Evolutionary conservation across 2,329 filamentous ascomycete genomes (phyloP), one percentile per base, ranked within the genome.

Genomic region (Rutstroemia sp.): DNA sequence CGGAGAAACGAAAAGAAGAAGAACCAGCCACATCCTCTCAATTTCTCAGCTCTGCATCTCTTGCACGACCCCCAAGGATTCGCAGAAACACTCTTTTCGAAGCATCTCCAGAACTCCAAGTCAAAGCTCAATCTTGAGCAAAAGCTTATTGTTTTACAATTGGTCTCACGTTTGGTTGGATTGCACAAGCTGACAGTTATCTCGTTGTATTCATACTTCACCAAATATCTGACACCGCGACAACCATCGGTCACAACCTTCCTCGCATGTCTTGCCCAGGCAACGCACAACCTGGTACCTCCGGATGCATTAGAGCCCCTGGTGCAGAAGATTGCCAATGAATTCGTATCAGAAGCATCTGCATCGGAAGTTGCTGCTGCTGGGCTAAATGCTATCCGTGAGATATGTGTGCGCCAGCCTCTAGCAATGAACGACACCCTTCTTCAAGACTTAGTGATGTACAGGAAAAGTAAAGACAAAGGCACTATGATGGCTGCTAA

Each of bases 401-500:
- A 99, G 69, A 89, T 99, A 25, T 96, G 92, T 71, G 87, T 86
- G 2, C 82, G 94, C 61, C 94, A 99, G 68, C 92, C 94, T 1
- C 76, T 97, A n/a, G 92, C 92, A 5, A 97, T 99, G 88, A 91
- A 85, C 52, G 92, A 97, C 62, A 96, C 92, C 0, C 75, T 99
- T n/a, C 75, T 99, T 30, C 92, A 99, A 71, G 94, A 99, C 76
- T 75, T 99, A 52, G 91, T 97, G 9, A 88, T 94, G 76, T 97
- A 99, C 74, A 83, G 90, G 59, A 96, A 95, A 77, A 95, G 90
- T 69, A 99, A 99, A 70, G 94, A 99, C 69, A 99, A 97, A 77
- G 92, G 92, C 58, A 89, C 94, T n/a, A 92, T 95, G 82, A 97
- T 99, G 94, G 94, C 94, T 7, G 91, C 92, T 14, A 92, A 94